Percentiles rank a stretch among this genome's conserved stretches.
Evolutionary conservation across 352 stramenopile genomes (phyloP).

Genomic region (Phytophthora parvispora): DNA sequence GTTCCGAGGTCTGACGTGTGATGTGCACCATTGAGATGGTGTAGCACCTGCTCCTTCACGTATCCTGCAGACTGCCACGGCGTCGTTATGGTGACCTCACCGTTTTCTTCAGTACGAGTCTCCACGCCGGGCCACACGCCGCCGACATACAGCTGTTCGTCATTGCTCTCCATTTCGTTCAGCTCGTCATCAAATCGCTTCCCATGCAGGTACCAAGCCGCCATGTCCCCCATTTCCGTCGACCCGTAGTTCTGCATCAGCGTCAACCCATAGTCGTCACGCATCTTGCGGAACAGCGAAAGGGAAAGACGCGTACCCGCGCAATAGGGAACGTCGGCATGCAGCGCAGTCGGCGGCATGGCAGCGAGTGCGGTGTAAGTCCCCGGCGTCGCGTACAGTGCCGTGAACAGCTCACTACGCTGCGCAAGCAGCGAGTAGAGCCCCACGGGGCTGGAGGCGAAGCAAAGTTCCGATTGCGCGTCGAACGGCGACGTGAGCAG

Average conservation of each 20-base stretch:
- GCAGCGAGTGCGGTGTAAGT: slow-evolving; percentile 80
- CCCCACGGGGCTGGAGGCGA: slow-evolving; percentile 56
- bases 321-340: slow-evolving; percentile 80
- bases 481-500: slow-evolving; percentile 79
- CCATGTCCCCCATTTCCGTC: slow-evolving; percentile 87
- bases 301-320: slow-evolving; percentile 71
- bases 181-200: slow-evolving; percentile 53
- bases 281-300: slow-evolving; percentile 64
- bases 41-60: slow-evolving; percentile 58
- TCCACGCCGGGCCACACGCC: slow-evolving; percentile 78
- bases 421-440: slow-evolving; percentile 63
- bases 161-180: slow-evolving; percentile 45
- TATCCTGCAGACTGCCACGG: slow-evolving; percentile 88
- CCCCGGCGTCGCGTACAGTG: slow-evolving; percentile 83
- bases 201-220: slow-evolving; percentile 67
- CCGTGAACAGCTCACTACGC: slow-evolving; percentile 50
- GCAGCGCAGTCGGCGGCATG: slow-evolving; percentile 55
- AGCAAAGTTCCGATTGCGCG: slow-evolving; percentile 73
- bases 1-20: slow-evolving; percentile 71
- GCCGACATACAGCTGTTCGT: slow-evolving; percentile 69
- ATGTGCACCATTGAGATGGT: slow-evolving; percentile 54
- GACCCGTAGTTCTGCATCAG: slow-evolving; percentile 92
- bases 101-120: slow-evolving; percentile 48
- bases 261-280: slow-evolving; percentile 63
- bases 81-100: slow-evolving; percentile 80